Evolutionary conservation across 257 asterid species (phyloP), one percentile per base, ranked within the genome.

Genomic region (Solanum lignicaule): DNA sequence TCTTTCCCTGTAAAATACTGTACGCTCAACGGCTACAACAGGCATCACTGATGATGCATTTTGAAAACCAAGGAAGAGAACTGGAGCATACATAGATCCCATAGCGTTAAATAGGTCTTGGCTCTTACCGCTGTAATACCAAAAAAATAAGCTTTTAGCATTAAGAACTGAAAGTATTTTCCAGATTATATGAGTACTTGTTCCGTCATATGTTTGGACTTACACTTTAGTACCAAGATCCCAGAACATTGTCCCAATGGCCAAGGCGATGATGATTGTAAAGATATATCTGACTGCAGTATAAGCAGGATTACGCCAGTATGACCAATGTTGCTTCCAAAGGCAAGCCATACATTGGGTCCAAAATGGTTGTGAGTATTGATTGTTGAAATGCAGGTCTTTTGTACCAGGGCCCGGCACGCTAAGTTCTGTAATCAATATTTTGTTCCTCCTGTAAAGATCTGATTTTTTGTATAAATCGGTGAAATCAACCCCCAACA

Each of bases 81-180:
- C 89, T 20, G 98, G 91, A 85, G 94, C 91, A 72, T 94, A 95
- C 95, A 95, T 93, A 32, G 95, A 92, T 68, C 98, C 98, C 91
- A 94, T 91, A 32, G 95, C 95, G 52, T 95, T 94, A 15, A 85
- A 48, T 21, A 95, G 85, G 91, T 95, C 96, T 89, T 91, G 93
- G 93, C 96, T 96, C 92, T 36, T 87, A 68, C 89, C 10, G 21
- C 66, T 58, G 33, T 66, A 78, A 36, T 46, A 62, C 58, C 82
- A 9, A 38, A 72, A 75, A n/a, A 78, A n/a, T 12, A 78, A 78
- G 16, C 36, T 41, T 78, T 65, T 15, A 60, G 83, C 90, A 83
- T 86, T 87, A 21, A 83, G 9, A 31, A 48, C 46, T 62, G 33
- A 2, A 58, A 46, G 27, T 5, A 14, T 41, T 86, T 38, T 46